Conservation (phyloP, 192 early-diverging fungal species). For the Linderina pennispora region DNA sequence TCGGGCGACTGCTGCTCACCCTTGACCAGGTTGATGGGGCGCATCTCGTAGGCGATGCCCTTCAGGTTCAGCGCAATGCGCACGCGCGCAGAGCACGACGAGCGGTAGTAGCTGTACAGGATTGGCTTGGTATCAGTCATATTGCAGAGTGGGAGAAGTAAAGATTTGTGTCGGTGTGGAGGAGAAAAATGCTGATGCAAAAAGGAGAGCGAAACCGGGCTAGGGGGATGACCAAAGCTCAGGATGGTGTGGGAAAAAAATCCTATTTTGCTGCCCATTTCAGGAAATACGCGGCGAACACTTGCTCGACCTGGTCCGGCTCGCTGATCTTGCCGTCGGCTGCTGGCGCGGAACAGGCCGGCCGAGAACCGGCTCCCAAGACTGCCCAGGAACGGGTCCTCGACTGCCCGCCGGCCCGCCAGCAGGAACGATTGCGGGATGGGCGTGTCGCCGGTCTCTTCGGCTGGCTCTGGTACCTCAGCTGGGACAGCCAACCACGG, state of each 20-base stretch:
- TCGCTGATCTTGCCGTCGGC: slow-evolving; percentile 26
- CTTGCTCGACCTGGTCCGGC: slow-evolving; percentile 14
- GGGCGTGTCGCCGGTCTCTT: slow-evolving; percentile 9
- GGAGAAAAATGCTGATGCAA: background rate
- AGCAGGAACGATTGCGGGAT: slow-evolving; percentile 12
- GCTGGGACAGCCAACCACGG: slow-evolving; percentile 58
- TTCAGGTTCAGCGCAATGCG: slow-evolving; percentile 73
- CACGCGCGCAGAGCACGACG: slow-evolving; percentile 69
- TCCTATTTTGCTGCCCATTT: slow-evolving; percentile 14
- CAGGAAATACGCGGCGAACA: slow-evolving; percentile 36
- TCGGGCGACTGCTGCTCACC: slow-evolving; percentile 60
- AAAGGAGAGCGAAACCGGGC: background rate
- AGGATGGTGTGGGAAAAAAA: too few species aligned
- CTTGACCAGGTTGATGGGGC: slow-evolving; percentile 64
- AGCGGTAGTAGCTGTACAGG: slow-evolving; percentile 76
- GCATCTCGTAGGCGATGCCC: slow-evolving; percentile 59
- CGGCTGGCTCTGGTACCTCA: too few species aligned
- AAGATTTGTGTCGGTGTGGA: background rate
- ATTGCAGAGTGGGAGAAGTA: background rate
- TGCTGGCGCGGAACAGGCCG: slow-evolving; percentile 27
- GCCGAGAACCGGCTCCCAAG: slow-evolving; percentile 26
- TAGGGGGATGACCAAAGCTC: too few species aligned
- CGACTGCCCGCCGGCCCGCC: slow-evolving; percentile 22
- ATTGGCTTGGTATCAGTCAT: slow-evolving; percentile 24
- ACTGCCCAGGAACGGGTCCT: slow-evolving; percentile 23